Evolutionary conservation across 169 alveolate genomes (phyloP).

Genomic region (Plasmodium yoelii): DNA sequence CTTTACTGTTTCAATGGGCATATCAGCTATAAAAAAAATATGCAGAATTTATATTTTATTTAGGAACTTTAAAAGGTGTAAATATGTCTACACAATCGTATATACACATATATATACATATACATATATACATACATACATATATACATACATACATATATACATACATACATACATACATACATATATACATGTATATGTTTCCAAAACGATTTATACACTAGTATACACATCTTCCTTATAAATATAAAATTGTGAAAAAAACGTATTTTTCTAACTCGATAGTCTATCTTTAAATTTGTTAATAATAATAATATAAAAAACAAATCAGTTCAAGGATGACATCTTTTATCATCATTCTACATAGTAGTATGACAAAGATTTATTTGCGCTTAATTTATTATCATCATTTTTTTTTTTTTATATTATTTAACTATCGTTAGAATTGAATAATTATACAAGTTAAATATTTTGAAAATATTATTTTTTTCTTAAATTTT

Average conservation of each 20-base stretch:
- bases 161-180: too few relatives aligned
- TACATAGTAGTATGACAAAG: constrained; percentile 65
- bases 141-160: too few relatives aligned
- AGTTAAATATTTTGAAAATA: not conserved
- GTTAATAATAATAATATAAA: constrained; percentile 12
- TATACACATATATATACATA: too few relatives aligned
- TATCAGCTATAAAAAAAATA: constrained; percentile 59
- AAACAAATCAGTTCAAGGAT: constrained; percentile 77
- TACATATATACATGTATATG: too few relatives aligned
- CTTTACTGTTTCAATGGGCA: constrained; percentile 71
- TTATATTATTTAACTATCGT: not conserved
- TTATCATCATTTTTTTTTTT: constrained; percentile 71
- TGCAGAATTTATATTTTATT: not conserved
- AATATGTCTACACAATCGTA: not conserved
- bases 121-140: too few relatives aligned
- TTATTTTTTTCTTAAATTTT: not conserved
- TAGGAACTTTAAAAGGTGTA: not conserved
- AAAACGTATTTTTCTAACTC: too few relatives aligned
- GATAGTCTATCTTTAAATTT: too few relatives aligned
- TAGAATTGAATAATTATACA: too few relatives aligned
- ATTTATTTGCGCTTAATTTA: constrained; percentile 33
- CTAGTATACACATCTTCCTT: too few relatives aligned
- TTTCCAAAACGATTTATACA: too few relatives aligned
- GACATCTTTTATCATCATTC: constrained; percentile 70
- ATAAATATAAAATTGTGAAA: too few relatives aligned